Evolutionary conservation across 352 stramenopile genomes (phyloP).

Genomic region (Aphanomyces stellatus): DNA sequence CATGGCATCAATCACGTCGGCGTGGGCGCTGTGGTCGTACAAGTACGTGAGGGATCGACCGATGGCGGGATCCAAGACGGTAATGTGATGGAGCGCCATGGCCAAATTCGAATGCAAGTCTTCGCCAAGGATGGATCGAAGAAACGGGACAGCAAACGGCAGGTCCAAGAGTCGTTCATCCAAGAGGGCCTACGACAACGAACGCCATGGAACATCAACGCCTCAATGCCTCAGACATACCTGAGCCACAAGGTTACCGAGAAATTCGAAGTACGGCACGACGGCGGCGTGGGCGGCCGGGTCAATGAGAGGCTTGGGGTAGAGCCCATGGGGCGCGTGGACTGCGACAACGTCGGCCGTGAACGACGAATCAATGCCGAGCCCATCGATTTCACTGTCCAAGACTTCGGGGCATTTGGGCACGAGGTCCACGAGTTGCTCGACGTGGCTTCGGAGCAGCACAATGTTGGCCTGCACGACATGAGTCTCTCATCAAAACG

Average conservation of each 20-base stretch:
- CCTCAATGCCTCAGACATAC: not conserved
- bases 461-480: slow-evolving; percentile 20
- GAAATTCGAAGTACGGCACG: slow-evolving; percentile 57
- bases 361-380: slow-evolving; percentile 22
- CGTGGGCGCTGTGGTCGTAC: slow-evolving; percentile 25
- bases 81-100: slow-evolving; percentile 49
- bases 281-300: slow-evolving; percentile 19
- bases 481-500: not conserved
- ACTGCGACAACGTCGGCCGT: slow-evolving; percentile 28
- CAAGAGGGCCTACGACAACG: slow-evolving; percentile 37
- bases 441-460: slow-evolving; percentile 36
- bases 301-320: slow-evolving; percentile 31
- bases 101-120: slow-evolving; percentile 35
- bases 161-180: slow-evolving; percentile 79
- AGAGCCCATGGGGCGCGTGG: slow-evolving; percentile 44
- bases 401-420: slow-evolving; percentile 48
- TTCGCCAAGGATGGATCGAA: slow-evolving; percentile 49
- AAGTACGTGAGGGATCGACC: slow-evolving; percentile 60
- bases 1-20: slow-evolving; percentile 46
- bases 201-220: not conserved
- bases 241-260: slow-evolving; percentile 59
- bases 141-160: slow-evolving; percentile 63
- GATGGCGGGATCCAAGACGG: slow-evolving; percentile 57
- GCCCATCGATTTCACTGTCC: slow-evolving; percentile 52
- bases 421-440: slow-evolving; percentile 36